Evolutionary conservation across 2,329 filamentous ascomycete species (phyloP).

Genomic region (Calonectria naviculata): DNA sequence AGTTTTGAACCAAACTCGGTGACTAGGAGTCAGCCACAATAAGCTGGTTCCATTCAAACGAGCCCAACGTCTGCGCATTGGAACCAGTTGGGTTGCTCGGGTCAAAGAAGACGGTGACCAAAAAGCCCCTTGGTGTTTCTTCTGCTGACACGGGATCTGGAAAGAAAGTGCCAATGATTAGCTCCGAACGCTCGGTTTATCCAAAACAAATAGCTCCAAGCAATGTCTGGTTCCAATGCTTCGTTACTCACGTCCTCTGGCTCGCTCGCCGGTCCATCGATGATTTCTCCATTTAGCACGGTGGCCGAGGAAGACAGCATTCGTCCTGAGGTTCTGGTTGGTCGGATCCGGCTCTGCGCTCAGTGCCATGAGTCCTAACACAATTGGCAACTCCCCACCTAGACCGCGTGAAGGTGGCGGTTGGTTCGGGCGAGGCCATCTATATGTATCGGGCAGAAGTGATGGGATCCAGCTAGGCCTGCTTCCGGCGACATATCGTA

Average conservation of each 20-base stretch:
- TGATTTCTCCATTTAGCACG: conserved; percentile 38
- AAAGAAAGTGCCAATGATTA: not conserved
- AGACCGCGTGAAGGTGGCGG: conserved; percentile 44
- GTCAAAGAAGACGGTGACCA: conserved; percentile 48
- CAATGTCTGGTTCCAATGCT: not conserved
- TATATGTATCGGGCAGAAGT: conserved; percentile 48
- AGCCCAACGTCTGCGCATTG: conserved; percentile 32
- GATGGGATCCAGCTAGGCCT: conserved; percentile 51
- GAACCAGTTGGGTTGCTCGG: conserved; percentile 41
- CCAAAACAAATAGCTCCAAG: not conserved
- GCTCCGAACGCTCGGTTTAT: not conserved
- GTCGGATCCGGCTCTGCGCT: conserved; percentile 8
- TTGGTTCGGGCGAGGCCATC: conserved; percentile 13
- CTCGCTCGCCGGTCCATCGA: conserved; percentile 35
- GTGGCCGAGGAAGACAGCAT: conserved; percentile 39
- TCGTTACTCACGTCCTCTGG: conserved; percentile 42
- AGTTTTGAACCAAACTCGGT: not conserved
- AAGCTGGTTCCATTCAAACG: conserved; percentile 40
- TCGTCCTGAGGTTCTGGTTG: conserved; percentile 8
- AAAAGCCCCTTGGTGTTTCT: conserved; percentile 45
- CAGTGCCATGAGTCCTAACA: conserved; percentile 55
- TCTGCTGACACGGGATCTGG: conserved; percentile 37
- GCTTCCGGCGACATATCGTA: conserved; percentile 45
- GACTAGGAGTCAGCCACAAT: conserved; percentile 32
- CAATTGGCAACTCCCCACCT: conserved; percentile 50